Evolutionary conservation across 148 eudicot species (phyloP), one percentile per base, ranked within the genome.

Genomic region (Dianthus caryophyllus): DNA sequence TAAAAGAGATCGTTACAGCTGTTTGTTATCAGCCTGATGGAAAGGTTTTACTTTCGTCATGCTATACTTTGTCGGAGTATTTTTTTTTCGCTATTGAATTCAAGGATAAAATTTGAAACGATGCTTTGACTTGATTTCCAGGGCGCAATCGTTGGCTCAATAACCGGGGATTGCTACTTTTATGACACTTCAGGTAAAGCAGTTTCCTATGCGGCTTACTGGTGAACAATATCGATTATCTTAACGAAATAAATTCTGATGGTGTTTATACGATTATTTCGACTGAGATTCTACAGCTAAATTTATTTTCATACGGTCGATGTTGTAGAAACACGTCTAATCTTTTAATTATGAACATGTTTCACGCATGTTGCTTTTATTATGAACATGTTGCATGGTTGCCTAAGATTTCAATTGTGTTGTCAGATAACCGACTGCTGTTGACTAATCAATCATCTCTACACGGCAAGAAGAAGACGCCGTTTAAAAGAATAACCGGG

Each of bases 11-110:
- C 22, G 85, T 93, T 11, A 87, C 96, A 24, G 98, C 96, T 43
- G 82, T 89, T 66, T 81, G 88, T 60, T 89, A 89, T 75, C 86
- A 79, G 64, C 98, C 95, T 38, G 81, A 82, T 84, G 98, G 95
- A 62, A 73, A 90, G 96, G 96, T 87, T 69, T n/a, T 63, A 84
- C 63, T 67, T 64, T 29, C 29, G 7, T 43, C 46, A 14, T 3
- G 26, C 60, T 30, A 26, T 56, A 50, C 15, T 58, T 36, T 53
- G 17, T 41, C 49, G 20, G 14, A 36, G 25, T 18, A 24, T 26
- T 29, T 16, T 16, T 46, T 61, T 20, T n/a, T n/a, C n/a, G 57
- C 16, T 29, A 60, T 58, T 66, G 31, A 58, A 58, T 50, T 39
- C 14, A 10, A 20, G 38, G 43, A 17, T 57, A 31, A 66, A 46